These are phyloP conservation scores for Exophiala lecanii-corni DNA, from an alignment of 2,329 filamentous ascomycete species.

Conservation along the genomic window DNA sequence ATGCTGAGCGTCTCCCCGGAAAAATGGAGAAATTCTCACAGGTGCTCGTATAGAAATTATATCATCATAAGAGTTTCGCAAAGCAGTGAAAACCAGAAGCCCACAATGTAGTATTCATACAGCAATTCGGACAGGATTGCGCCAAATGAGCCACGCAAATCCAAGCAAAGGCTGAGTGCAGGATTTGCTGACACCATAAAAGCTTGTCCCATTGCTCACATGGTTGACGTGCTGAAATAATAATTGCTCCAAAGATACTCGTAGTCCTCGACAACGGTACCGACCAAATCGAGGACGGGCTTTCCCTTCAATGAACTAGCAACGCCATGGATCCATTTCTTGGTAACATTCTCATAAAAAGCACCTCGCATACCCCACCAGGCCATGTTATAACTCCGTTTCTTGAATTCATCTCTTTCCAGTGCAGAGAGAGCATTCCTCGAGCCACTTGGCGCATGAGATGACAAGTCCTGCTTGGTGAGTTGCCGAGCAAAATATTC, in stretches of 20 bases:
- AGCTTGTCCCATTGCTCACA: constrained; percentile 38
- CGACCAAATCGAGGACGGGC: constrained; percentile 73
- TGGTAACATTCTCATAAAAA: constrained; percentile 88
- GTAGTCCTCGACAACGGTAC: constrained; percentile 88
- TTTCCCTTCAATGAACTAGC: constrained; percentile 67
- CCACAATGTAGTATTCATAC: too few relatives aligned
- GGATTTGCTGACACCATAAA: too few relatives aligned
- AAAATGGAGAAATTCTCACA: too few relatives aligned
- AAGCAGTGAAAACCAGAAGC: too few relatives aligned
- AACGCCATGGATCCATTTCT: constrained; percentile 39
- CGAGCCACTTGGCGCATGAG: constrained; percentile 63
- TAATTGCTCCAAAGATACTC: constrained; percentile 98
- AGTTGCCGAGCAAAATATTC: constrained; percentile 89
- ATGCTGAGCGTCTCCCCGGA: too few relatives aligned
- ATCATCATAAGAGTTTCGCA: too few relatives aligned
- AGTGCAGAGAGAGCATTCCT: constrained; percentile 69
- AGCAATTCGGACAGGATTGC: too few relatives aligned
- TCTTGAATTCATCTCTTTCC: constrained; percentile 83
- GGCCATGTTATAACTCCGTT: constrained; percentile 80
- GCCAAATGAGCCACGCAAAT: too few relatives aligned
- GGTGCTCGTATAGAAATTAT: too few relatives aligned
- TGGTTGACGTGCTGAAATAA: constrained; percentile 71
- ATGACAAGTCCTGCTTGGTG: constrained; percentile 60
- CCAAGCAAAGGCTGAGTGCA: too few relatives aligned
- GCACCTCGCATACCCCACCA: constrained; percentile 98